Conservation (phyloP, 352 stramenopile species). For the Globisporangium sylvaticum region DNA sequence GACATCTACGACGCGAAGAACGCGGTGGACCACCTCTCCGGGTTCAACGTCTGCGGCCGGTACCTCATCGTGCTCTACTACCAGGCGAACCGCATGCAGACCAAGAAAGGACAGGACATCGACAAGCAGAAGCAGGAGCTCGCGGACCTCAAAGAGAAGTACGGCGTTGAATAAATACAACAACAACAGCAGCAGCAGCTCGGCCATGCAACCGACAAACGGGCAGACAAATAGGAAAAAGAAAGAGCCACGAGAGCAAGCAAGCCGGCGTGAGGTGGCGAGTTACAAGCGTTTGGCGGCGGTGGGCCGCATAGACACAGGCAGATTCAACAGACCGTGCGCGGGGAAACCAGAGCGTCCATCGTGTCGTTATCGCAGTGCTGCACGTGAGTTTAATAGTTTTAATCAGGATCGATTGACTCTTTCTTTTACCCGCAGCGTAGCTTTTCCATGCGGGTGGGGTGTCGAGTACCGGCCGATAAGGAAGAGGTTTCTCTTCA, state of each 20-base stretch:
- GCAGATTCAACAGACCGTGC: not conserved
- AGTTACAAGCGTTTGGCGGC: not conserved
- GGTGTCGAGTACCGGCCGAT: too few species aligned
- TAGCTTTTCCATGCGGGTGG: too few species aligned
- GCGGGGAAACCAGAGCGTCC: not conserved
- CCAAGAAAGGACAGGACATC: conserved; percentile 44
- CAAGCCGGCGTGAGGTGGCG: not conserved
- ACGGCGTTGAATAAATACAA: conserved; percentile 61
- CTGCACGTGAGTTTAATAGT: not conserved
- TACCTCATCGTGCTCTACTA: conserved; percentile 99
- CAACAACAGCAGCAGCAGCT: not conserved
- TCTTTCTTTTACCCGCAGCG: not conserved
- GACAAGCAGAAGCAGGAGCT: conserved; percentile 78
- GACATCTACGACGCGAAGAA: conserved; percentile 99
- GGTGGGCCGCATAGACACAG: not conserved
- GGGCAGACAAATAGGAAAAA: not conserved
- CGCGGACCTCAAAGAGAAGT: conserved; percentile 83
- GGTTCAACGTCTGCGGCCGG: conserved; percentile 98
- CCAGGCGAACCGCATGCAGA: conserved; percentile 88
- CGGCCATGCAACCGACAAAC: not conserved
- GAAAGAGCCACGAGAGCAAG: not conserved
- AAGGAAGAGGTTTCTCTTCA: too few species aligned
- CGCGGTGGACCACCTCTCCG: conserved; percentile 97
- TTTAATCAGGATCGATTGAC: not conserved
- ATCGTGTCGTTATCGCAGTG: not conserved